Evolutionary conservation across 768 basidiomycete genomes (phyloP), one percentile per base, ranked within the genome.

Genomic region (Collybia sordida): DNA sequence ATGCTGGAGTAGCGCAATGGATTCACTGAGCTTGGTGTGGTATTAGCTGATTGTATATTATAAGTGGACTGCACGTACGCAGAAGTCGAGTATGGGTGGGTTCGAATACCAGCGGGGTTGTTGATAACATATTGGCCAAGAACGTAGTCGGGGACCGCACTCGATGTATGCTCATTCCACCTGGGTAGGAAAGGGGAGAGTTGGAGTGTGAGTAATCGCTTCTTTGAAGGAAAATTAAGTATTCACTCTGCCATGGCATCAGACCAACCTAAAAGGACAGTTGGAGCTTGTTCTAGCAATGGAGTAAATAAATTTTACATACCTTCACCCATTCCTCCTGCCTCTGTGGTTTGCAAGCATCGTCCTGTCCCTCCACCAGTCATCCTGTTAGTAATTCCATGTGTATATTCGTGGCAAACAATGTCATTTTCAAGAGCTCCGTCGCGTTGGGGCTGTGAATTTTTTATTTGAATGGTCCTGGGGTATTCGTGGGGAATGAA

Each of bases 271-370:
- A 42, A 4, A 7, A 22, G 9, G 28, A 11, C 11, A 14, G 9
- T 14, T 3, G 31, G 9, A 6, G 31, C 9, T 31, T 7, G 14
- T 6, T 6, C n/a, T 27, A 36, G 19, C 6, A 11, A 31, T 31
- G 11, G 11, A 18, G 15, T 22, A 17, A n/a, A 9, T 31, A n/a
- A 11, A 21, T 12, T 23, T 0, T 18, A 7, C 35, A 15, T 31
- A 56, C 55, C 78, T 63, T 82, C 81, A 41, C 79, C 80, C 74
- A 81, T 78, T 18, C 81, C 80, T n/a, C 79, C 78, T 6, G 79
- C 72, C 59, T 81, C 81, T 42, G 72, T 73, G 39, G 70, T 77
- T 54, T 78, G 75, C 45, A 82, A 68, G 64, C 81, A 82, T 21
- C 75, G 69, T 45, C 75, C 74, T 19, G 61, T 81, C 22, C 71